Conservation (phyloP, 2,329 filamentous ascomycete species). For the Diplodia mutila region DNA sequence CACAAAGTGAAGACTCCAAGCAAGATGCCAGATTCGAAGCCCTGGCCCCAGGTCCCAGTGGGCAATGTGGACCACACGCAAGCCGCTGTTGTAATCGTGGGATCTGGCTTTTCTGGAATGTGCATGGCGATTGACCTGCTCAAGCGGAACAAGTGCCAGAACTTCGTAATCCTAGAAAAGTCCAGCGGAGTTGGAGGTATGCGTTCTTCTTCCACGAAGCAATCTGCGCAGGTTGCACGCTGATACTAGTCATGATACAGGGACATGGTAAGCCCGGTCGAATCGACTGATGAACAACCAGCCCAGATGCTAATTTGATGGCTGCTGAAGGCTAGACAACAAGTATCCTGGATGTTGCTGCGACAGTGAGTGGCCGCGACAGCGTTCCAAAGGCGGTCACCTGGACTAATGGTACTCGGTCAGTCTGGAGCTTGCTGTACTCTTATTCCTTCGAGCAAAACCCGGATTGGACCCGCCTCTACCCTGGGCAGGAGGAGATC, state of each 20-base stretch:
- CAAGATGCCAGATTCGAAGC: conserved; percentile 46
- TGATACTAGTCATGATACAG: not conserved
- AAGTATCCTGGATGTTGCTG: conserved; percentile 62
- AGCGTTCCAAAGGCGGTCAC: not conserved
- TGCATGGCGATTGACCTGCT: conserved; percentile 63
- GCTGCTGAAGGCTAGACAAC: conserved; percentile 48
- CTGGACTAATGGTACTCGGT: not conserved
- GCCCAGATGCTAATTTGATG: not conserved
- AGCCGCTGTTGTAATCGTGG: conserved; percentile 61
- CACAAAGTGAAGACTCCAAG: too few relatives aligned
- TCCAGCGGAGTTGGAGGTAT: conserved; percentile 58
- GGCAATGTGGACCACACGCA: conserved; percentile 57
- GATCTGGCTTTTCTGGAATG: conserved; percentile 59
- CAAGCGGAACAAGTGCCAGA: conserved; percentile 54
- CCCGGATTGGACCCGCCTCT: conserved; percentile 60
- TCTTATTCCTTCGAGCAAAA: conserved; percentile 66
- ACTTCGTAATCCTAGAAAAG: conserved; percentile 63
- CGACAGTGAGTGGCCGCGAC: conserved; percentile 43
- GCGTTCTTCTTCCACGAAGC: conserved; percentile 28
- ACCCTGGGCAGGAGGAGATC: conserved; percentile 65
- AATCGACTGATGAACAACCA: too few relatives aligned
- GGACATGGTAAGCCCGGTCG: not conserved
- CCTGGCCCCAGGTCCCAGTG: conserved; percentile 51
- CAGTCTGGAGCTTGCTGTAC: conserved; percentile 60
- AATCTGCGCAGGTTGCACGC: not conserved